Base-by-base conservation (phyloP, 768 basidiomycete genomes). In the Mycena epipterygia region DNA sequence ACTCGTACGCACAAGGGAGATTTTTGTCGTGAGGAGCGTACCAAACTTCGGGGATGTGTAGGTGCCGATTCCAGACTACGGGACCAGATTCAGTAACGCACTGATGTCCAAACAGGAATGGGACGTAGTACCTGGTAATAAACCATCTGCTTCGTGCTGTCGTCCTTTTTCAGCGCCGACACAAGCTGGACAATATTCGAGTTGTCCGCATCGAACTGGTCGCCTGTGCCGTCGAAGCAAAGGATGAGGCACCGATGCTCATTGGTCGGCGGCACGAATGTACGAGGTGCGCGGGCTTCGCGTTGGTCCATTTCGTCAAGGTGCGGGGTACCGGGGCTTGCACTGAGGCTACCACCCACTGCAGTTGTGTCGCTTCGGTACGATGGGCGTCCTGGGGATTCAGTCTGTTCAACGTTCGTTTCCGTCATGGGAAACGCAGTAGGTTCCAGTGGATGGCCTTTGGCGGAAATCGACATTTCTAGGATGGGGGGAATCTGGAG, bases 141-240 rank as follows among this genome's bases (percentile, higher is more conserved):
- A 0, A 88, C 85, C 83, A 88, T 82, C 79, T 90, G 89, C 75
- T 88, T 82, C 35, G 77, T 77, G 42, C 79, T 76, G 62, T 89
- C 86, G 73, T 87, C 82, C 76, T 89, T 90, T 81, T 86, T 86
- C 68, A 89, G 74, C 69, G 87, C 67, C 5, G 86, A 85, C 25
- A 88, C 84, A 8, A 89, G 75, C 64, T 85, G 80, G 7, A 88
- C 87, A 49, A 89, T 84, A 61, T 89, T 89, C 8, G 88, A 89
- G 73, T 89, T 89, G 72, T 88, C 86, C 6, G 78, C 76, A 72
- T 86, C 85, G 67, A 87, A 88, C 70, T 88, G 84, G 71, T 87
- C 85, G 7, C 86, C 86, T 2, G 88, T 89, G 2, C 89, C 89
- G 75, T 90, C 89, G 70, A 90, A 89, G 73, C 88, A 89, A 1